Base-by-base conservation (phyloP, 2,329 filamentous ascomycete species). In the Penicillium sp. region DNA sequence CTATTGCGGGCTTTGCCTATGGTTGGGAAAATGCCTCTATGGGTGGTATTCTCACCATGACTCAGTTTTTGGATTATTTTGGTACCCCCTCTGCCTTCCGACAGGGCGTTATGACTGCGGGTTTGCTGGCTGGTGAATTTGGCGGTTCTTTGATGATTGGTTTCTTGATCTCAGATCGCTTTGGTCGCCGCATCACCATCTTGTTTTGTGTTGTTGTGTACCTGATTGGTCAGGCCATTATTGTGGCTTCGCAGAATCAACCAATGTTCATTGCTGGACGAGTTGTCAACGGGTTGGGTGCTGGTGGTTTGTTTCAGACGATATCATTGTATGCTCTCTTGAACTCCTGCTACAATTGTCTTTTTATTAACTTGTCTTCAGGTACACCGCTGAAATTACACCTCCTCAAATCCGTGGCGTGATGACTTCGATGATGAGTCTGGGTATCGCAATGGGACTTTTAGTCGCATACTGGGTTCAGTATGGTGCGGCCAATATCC, bases 361-460 rank as follows among this genome's bases (percentile, higher is more conserved):
- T n/a, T 37, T 39, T 22, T 22, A 4, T 3, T 37, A 2, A 37
- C 3, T 42, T 13, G 4, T 22, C 16, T 33, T 26, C 33, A 49
- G 48, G 29, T 49, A 49, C 16, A 49, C 48, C 10, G 48, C 48
- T 22, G 48, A 49, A 49, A 49, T 49, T 21, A 49, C 48, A 22
- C 48, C 48, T 5, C 48, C 48, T 5, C 33, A 49, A 19, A 49
- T 49, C 16, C 48, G 48, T 26, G 48, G 48, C 7, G 39, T 49
- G 48, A 49, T 49, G 48, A 49, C 48, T 33, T 49, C 48, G 14
- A 49, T 49, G 48, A 49, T 49, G 48, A 49, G 48, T 42, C 10
- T 49, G 31, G 48, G 48, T 39, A 49, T 49, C 8, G 48, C 48
- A 11, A 42, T 49, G 48, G 48, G 48, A n/a, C 48, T 49, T 19